Conservation (phyloP, 176 grass and related monocot species). For the Stipa capillata region DNA sequence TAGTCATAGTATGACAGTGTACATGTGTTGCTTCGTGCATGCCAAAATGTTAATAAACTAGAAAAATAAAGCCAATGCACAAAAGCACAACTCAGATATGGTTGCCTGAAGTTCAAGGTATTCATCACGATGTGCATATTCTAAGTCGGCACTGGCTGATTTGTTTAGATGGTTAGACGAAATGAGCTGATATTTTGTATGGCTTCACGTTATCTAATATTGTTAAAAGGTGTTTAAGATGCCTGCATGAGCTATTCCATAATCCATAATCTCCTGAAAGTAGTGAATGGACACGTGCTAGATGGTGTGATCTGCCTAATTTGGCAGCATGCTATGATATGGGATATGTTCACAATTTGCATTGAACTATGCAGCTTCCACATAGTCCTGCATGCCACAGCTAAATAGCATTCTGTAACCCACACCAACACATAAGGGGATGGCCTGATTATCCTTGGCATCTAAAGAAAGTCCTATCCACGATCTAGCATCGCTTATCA, state of each 20-base stretch:
- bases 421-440: not conserved
- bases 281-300: not conserved
- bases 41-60: not conserved
- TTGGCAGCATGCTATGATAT: not conserved
- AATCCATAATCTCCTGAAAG: not conserved
- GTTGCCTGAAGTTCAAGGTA: not conserved
- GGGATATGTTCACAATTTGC: not conserved
- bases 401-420: conserved; percentile 6
- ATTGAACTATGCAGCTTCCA: not conserved
- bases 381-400: not conserved
- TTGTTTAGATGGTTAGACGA: not conserved
- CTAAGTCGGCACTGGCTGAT: not conserved
- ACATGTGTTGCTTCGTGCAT: not conserved
- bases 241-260: not conserved
- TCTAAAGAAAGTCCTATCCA: not conserved
- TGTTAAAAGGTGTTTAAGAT: not conserved
- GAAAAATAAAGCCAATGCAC: not conserved
- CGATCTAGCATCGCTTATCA: not conserved
- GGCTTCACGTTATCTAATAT: not conserved
- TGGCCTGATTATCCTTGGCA: not conserved
- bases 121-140: not conserved
- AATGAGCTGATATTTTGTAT: not conserved
- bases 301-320: not conserved
- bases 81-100: no score
- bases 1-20: not conserved